These are phyloP conservation scores for Penicillium sp. DNA, from an alignment of 2,329 filamentous ascomycete species.

Conservation along the genomic window DNA sequence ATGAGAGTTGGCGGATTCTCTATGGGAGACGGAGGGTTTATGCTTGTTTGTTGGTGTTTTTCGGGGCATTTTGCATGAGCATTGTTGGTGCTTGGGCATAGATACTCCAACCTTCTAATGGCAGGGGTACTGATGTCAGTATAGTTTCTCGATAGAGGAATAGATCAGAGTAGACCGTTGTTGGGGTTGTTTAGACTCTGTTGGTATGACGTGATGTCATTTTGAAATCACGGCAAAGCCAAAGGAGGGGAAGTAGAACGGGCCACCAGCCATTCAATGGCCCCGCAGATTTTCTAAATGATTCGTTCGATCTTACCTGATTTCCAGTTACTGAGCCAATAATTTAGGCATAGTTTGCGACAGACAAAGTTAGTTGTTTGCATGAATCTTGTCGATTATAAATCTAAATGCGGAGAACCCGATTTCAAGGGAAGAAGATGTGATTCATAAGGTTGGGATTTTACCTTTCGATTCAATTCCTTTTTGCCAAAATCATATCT, in stretches of 20 bases:
- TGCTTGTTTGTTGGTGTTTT: conserved; percentile 68
- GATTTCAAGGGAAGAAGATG: not conserved
- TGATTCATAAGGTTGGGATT: not conserved
- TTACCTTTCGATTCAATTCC: not conserved
- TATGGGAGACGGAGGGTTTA: conserved; percentile 66
- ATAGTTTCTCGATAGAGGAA: too few species aligned
- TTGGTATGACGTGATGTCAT: not conserved
- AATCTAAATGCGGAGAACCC: not conserved
- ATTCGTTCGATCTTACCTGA: not conserved
- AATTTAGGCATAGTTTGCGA: not conserved
- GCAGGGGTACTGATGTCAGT: too few species aligned
- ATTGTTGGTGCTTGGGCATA: conserved; percentile 75
- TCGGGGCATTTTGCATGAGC: conserved; percentile 72
- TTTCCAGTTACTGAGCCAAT: not conserved
- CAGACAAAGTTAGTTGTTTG: not conserved
- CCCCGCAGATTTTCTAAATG: not conserved
- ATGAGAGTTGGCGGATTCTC: conserved; percentile 73
- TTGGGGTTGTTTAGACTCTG: not conserved
- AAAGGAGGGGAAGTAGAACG: too few species aligned
- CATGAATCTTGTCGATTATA: not conserved
- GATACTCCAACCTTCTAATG: conserved; percentile 6
- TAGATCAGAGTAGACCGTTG: too few species aligned
- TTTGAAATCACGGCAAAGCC: not conserved
- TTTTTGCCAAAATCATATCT: not conserved
- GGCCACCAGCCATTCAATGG: not conserved